A percentile compares a stretch with the other conserved stretches of the same genome.
These are phyloP conservation scores for Erodium trifolium DNA, from an alignment of 441 rosid species.

Conservation along the genomic window DNA sequence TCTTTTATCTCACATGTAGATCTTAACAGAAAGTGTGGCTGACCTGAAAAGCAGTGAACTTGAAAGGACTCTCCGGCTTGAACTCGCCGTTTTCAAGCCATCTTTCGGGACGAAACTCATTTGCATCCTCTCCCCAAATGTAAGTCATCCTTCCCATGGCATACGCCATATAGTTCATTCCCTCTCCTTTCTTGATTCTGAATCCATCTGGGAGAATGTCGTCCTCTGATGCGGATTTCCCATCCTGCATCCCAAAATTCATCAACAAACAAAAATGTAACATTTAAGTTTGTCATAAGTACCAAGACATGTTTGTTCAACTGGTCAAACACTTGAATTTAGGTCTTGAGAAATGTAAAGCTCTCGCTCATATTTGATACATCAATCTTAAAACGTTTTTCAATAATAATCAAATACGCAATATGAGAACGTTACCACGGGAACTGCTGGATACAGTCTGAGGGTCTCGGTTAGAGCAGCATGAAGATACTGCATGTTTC, in stretches of 20 bases:
- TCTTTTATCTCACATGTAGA: no score
- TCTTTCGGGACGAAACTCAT: constrained; percentile 35
- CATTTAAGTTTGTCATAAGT: not conserved
- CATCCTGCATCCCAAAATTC: constrained; percentile 26
- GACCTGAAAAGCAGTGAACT: constrained; percentile 45
- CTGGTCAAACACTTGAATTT: no score
- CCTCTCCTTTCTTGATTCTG: constrained; percentile 35
- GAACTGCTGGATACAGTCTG: constrained; percentile 39
- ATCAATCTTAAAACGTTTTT: no score
- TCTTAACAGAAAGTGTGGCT: not conserved
- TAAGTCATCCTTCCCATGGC: constrained; percentile 43
- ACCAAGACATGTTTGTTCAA: no score
- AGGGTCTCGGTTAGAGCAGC: constrained; percentile 37
- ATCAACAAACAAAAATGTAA: not conserved
- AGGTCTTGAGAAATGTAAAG: no score
- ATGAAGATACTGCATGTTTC: constrained; percentile 37
- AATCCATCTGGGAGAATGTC: constrained; percentile 38
- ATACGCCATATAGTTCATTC: constrained; percentile 27
- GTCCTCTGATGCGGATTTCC: constrained; percentile 28
- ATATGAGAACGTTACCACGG: constrained; percentile 22
- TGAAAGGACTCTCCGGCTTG: constrained; percentile 32
- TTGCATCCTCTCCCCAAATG: constrained; percentile 39
- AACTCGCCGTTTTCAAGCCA: constrained; percentile 32
- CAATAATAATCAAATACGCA: no score
- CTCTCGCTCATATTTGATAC: no score